Base-by-base conservation (phyloP, 192 early-diverging fungal genomes). In the Gonapodya prolifera region DNA sequence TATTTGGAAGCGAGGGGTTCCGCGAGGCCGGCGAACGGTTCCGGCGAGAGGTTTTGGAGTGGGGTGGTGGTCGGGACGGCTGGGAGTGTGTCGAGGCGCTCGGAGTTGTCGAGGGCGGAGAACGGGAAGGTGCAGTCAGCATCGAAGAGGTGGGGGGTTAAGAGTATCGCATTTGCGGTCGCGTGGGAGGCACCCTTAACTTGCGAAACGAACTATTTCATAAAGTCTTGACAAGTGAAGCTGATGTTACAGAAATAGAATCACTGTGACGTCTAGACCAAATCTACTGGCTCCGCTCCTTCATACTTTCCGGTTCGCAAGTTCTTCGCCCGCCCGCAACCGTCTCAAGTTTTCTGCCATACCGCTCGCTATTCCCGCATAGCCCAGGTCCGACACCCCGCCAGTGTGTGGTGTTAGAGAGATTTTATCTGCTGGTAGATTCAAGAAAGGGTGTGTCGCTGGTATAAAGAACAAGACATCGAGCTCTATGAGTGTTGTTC, bases 41-140 rank as follows among this genome's bases (percentile, higher is more conserved):
- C 77, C 86, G 85, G 61, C 86, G 87, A 30, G 87, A 96, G 80
- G 83, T 99, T 30, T 82, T 98, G 75, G 82, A 90, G 70, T 96
- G 94, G 94, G 98, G 98, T 33, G 98, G 98, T 17, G 94, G 93
- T 1, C 86, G 94, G 35, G 93, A 97, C 83, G 95, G 95, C 1
- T 98, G 95, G 94, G 77, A 86, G 75, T 90, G 8, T 2, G 2
- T 73, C 18, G 32, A 73, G 71, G 18, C 18, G 71, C 18, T 73
- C 8, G 71, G 71, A 18, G 32, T 73, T 13, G 71, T 73, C 18
- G 29, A 73, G 71, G 71, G 32, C 29, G 71, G 32, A 13, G 71
- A 73, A 23, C 45, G 45, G 23, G 45, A 61, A 61, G 45, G 45
- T 16, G 45, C 45, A 23, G 45, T 61, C 45, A 61, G 8, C 8